Evolutionary conservation across 1,139 yeast genomes (phyloP).

Genomic region (Kodamaea suecica): DNA sequence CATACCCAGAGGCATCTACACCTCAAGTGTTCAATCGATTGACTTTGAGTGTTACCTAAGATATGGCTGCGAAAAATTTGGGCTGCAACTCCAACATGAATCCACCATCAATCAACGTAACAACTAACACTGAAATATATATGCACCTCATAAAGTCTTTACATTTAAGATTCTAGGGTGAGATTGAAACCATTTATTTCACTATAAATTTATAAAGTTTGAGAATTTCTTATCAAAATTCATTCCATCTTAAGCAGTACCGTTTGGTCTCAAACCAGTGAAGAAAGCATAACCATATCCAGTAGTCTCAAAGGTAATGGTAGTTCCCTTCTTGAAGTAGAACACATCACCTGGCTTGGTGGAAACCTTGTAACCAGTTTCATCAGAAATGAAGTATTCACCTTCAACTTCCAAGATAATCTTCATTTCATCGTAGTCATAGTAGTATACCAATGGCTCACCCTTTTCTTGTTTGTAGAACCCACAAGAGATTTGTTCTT

Average conservation of each 20-base stretch:
- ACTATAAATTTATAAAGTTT: no score
- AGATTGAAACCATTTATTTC: no score
- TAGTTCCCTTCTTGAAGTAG: constrained; percentile 62
- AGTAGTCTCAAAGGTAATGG: constrained; percentile 63
- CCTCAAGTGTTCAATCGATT: no score
- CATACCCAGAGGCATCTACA: no score
- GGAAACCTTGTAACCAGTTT: constrained; percentile 54
- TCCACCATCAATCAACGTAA: no score
- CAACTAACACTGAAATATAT: no score
- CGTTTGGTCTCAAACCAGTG: constrained; percentile 57
- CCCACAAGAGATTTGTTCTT: constrained; percentile 59
- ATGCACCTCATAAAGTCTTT: no score
- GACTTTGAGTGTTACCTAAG: no score
- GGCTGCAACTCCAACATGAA: no score
- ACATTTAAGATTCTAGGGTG: no score
- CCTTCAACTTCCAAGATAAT: constrained; percentile 64
- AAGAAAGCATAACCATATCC: constrained; percentile 63
- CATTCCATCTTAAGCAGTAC: constrained; percentile 24
- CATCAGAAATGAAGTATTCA: constrained; percentile 58
- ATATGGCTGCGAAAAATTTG: no score
- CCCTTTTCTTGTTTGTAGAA: constrained; percentile 68
- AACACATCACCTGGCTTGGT: constrained; percentile 67
- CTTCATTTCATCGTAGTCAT: constrained; percentile 70
- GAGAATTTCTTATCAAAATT: no score
- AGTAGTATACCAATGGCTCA: constrained; percentile 60